Base-by-base conservation (phyloP, 2,329 filamentous ascomycete genomes). In the Colletotrichum caudatum region DNA sequence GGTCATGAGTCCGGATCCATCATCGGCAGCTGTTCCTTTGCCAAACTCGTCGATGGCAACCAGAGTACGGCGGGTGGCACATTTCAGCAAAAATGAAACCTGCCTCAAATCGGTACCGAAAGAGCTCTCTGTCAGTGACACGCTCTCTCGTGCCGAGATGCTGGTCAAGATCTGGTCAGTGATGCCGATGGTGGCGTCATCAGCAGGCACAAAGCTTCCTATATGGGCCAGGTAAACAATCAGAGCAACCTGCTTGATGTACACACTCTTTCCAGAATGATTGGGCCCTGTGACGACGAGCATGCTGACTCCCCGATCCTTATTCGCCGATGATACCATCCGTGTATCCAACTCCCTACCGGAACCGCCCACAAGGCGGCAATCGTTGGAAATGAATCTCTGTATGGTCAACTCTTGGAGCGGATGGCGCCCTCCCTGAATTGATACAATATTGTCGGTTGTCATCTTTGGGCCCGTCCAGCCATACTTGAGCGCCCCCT, bases 211-310 rank as follows among this genome's bases (percentile, higher is more conserved):
- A 78, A 93, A 98, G 79, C 94, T 95, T 63, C 96, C 96, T 64
- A 97, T 89, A 78, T 99, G 96, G 0, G 96, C 94, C 80, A 99
- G 88, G 78, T 96, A 98, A 18, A 97, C 91, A 70, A 97, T 96
- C 61, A 98, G 84, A 5, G 95, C 96, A 41, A 94, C 89, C 79
- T 99, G 95, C 80, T 97, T 99, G 78, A 98, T 87, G 80, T 97
- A 98, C 0, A 98, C 90, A 76, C 94, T 98, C 81, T 99, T 99
- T 0, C 96, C 96, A 0, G 96, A 98, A 79, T 96, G 97, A 76
- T 99, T 99, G 5, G 96, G 95, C 0, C 96, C 96, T 0, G 96
- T 98, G 76, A 99, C 81, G 7, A 98, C 83, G 16, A 98, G 79
- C 82, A 94, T 92, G 74, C 88, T 94, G 16, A 48, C 48, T 16